Base-by-base conservation (phyloP, 805 yeast genomes). In the Candida peoriensis region DNA sequence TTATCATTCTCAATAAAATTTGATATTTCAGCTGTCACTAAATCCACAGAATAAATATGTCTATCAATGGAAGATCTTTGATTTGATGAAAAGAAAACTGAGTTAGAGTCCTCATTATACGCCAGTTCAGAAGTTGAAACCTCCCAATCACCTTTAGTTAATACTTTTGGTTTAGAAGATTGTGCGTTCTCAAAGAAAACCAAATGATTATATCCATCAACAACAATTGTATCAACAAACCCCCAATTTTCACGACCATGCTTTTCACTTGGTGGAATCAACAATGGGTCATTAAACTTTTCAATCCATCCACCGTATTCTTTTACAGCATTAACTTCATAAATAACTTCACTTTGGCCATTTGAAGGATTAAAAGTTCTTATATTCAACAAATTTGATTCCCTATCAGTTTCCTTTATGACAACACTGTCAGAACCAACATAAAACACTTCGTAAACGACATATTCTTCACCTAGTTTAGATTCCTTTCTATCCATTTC, bases 81-180 rank as follows among this genome's bases (percentile, higher is more conserved):
- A 0, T 96, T 83, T 5, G 90, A 80, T 6, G 76, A 55, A 55
- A 80, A 93, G 36, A 60, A 68, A 10, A 78, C 70, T 41, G 69
- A 62, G 34, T 67, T 68, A 15, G 57, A 58, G 4, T 62, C 64
- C 30, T 58, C 57, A 48, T 81, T 85, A 55, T 73, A 77, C 0
- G 78, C 70, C 0, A 80, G 59, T 1, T 79, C 74, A 2, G 81
- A 84, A 34, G 66, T 72, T 17, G 72, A 78, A 8, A 93, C 95
- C 58, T 93, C 98, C 95, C 96, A 93, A 2, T 72, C 58, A 6
- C 98, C 98, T 3, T 61, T 43, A 2, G 93, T 84, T 29, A 95
- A 68, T 16, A 78, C 57, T 3, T 45, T 48, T 4, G 86, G 86
- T 11, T 57, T 54, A 0, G 73, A 39, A 2, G 78, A 50, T 13